Base-by-base conservation (phyloP, 257 asterid genomes). In the Solanum sejunctum region DNA sequence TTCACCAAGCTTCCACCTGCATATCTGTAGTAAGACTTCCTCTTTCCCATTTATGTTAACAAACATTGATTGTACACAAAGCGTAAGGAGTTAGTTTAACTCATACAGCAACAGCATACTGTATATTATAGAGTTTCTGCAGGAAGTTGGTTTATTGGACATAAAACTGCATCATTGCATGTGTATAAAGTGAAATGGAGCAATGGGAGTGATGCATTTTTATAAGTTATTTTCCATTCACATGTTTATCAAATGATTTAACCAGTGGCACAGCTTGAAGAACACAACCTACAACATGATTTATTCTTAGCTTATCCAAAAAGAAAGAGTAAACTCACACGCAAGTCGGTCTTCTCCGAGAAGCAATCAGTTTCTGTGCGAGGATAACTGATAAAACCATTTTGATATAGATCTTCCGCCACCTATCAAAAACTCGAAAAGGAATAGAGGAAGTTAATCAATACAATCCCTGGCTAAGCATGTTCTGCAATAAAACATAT, bases 301-400 rank as follows among this genome's bases (percentile, higher is more conserved):
- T 75, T 64, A 82, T 70, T 69, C 41, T 78, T 82, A 82, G 81
- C 61, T 79, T 83, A 66, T 56, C 51, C 21, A 84, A 83, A 57
- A 82, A 66, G 56, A 86, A 84, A 81, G 52, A 66, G 67, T 26
- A 84, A 69, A 88, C 96, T 52, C 85, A 95, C 98, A 64, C 66
- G 97, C 91, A 96, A 91, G 89, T 93, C 91, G 49, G 98, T 93
- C 82, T 92, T 89, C 84, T 83, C 90, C 39, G 97, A 91, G 90
- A 96, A 96, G 91, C 92, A 12, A 75, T 96, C 99, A 73, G 99
- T 96, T 92, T 96, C 99, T 28, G 99, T 96, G 69, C 99, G 99
- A 85, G 99, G 99, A 91, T 96, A 96, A 89, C 99, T 96, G 87
- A 96, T 96, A 87, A 96, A 96, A 88, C 98, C 99, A 87, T 97